phyloP scores from a whole-genome alignment of 148 eudicot species.

The Pharnaceum exiguum region DNA sequence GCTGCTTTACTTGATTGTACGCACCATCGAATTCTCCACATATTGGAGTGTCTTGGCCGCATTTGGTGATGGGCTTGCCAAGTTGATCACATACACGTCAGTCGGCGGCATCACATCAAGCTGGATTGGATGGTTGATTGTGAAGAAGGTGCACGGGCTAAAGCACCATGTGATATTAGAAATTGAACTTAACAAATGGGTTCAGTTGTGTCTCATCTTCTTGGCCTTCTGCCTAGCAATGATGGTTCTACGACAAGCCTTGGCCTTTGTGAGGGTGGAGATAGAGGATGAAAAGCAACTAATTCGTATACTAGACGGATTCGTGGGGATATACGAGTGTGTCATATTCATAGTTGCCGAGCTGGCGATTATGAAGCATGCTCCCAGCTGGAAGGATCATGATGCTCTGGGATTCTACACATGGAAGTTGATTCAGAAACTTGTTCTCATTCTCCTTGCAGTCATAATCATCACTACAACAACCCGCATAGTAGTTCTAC shows the following conservation, averaged over 20 bases:
- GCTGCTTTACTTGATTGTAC: neutral
- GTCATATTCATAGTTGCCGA: neutral
- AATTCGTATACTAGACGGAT: neutral
- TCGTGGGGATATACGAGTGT: neutral
- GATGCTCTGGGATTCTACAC: neutral
- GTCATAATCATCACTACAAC: neutral
- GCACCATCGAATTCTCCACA: neutral
- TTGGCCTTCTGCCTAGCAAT: neutral
- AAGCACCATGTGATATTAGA: neutral
- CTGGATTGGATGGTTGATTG: neutral
- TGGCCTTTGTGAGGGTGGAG: neutral
- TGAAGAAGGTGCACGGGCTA: neutral
- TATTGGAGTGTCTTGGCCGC: neutral
- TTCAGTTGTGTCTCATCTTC: neutral
- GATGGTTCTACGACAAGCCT: neutral
- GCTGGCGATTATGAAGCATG: neutral
- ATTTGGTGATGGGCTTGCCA: neutral
- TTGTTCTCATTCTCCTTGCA: neutral
- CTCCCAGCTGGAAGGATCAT: neutral
- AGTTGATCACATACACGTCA: neutral
- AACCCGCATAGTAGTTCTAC: neutral
- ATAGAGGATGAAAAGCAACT: neutral
- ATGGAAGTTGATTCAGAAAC: neutral
- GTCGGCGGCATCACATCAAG: too few relatives aligned
- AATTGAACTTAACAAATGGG: neutral